Conservation (phyloP, 352 stramenopile species). For the Halophytophthora batemanensis region DNA sequence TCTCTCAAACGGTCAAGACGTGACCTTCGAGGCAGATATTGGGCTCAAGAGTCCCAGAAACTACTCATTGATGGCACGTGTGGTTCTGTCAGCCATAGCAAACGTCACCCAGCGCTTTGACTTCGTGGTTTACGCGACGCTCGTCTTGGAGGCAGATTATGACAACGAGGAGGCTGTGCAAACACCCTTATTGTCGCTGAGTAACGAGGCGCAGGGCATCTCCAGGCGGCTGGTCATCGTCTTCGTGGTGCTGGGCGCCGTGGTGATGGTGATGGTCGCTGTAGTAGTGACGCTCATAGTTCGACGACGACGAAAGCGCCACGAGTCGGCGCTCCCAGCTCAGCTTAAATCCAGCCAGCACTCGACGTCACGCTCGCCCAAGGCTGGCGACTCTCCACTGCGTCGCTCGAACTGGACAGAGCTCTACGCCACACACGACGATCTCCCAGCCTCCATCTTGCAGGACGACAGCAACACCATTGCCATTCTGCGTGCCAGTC, state of each 20-base stretch:
- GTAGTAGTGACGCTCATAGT: conserved; percentile 16
- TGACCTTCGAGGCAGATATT: conserved; percentile 20
- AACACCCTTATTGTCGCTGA: neutral
- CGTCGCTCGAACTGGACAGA: conserved; percentile 47
- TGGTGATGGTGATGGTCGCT: conserved; percentile 20
- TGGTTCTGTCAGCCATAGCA: conserved; percentile 20
- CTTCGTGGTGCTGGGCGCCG: conserved; percentile 16
- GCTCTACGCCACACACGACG: conserved; percentile 40
- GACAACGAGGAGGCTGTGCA: neutral
- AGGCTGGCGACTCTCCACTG: conserved; percentile 21
- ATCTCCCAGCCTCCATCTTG: conserved; percentile 28
- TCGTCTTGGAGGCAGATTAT: conserved; percentile 5
- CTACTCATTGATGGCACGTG: conserved; percentile 31
- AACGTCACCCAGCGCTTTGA: conserved; percentile 24
- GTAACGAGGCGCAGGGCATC: neutral
- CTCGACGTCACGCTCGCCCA: conserved; percentile 5
- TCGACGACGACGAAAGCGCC: conserved; percentile 2
- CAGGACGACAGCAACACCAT: conserved; percentile 41
- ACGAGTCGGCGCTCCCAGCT: neutral
- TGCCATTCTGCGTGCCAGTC: conserved; percentile 47
- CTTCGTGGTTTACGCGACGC: conserved; percentile 24
- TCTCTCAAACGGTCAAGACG: conserved; percentile 7
- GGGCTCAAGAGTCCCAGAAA: conserved; percentile 20
- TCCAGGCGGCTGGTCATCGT: neutral
- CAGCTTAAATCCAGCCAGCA: conserved; percentile 7